phyloP scores from a whole-genome alignment of 331 rosid genomes.

The Stylosanthes scabra region DNA sequence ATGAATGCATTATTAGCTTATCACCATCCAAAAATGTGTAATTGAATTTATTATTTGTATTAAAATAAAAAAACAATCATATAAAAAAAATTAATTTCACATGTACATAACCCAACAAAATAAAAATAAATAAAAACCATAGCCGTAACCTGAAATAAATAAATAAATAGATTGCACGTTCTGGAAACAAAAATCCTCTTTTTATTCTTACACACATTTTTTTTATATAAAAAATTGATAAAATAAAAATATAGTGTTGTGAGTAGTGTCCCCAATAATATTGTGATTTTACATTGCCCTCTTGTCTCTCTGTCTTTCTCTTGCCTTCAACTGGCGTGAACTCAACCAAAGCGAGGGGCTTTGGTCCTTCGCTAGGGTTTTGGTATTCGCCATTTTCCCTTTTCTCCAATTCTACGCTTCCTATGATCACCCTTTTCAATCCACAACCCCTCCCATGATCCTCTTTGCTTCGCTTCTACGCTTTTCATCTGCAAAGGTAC shows the following conservation, averaged over 20 bases:
- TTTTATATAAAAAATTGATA: not conserved
- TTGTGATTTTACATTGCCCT: constrained; percentile 33
- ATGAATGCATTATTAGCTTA: no score
- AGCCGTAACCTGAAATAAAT: not conserved
- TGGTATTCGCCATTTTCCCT: constrained; percentile 47
- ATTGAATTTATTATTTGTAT: no score
- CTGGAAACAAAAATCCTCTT: not conserved
- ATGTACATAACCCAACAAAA: no score
- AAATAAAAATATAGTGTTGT: constrained; percentile 32
- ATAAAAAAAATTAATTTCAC: not conserved
- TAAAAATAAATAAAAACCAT: not conserved
- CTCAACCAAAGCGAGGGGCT: constrained; percentile 60
- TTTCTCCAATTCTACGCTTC: constrained; percentile 5
- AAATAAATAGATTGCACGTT: not conserved
- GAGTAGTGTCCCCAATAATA: constrained; percentile 33
- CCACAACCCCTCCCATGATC: constrained; percentile 2
- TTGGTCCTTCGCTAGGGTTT: constrained; percentile 72
- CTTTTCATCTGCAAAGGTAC: constrained; percentile 47
- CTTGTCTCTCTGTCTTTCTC: not conserved
- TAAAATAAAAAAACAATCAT: no score
- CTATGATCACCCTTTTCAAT: not conserved
- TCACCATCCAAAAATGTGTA: no score
- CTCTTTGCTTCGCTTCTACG: constrained; percentile 8
- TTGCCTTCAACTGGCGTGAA: constrained; percentile 48
- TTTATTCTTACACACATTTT: constrained; percentile 10